Evolutionary conservation across 352 stramenopile species (phyloP), one percentile per base, ranked within the genome.

Genomic region (Blastocystis sp.): DNA sequence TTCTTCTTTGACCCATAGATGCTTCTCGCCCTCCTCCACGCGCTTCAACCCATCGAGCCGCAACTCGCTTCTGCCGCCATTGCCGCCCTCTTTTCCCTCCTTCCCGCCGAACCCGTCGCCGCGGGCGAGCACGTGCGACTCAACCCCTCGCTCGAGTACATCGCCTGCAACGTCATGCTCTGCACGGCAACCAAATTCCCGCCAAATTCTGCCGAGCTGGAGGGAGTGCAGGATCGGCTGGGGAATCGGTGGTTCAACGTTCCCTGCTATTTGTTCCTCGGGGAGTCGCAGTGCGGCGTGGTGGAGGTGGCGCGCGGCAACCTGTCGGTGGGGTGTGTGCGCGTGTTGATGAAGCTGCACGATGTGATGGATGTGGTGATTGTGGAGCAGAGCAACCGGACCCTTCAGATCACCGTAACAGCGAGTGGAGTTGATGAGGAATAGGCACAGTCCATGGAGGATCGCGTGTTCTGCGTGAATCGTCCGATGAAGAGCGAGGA

Each of bases 161-260:
- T 69, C 19, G 59, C 56, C 3, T 84, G 74, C 60, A 84, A 84
- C 45, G 74, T 84, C n/a, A 59, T 84, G 28, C 21, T 84, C 23
- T 52, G 23, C 61, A 9, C 45, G 0, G 48, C 21, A 17, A 84
- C 45, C 5, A 53, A 45, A 34, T 38, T 84, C 9, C 74, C 74
- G 1, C 19, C 48, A 0, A 62, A 53, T 59, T 56, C 56, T 7
- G 53, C 2, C 5, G 45, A 59, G 66, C 48, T 76, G 5, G 19
- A 1, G 7, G 40, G 21, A 3, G 14, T 84, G 56, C 34, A 84
- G 45, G 23, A 67, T 40, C 59, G 61, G 5, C 74, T 84, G 3
- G 56, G 38, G n/a, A 34, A 84, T 69, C 74, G 74, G 11, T 19
- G 52, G 11, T 84, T 28, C 48, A 66, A 84, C 60, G 14, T 84